Base-by-base conservation (phyloP, 352 stramenopile genomes). In the Pythium apleroticum region DNA sequence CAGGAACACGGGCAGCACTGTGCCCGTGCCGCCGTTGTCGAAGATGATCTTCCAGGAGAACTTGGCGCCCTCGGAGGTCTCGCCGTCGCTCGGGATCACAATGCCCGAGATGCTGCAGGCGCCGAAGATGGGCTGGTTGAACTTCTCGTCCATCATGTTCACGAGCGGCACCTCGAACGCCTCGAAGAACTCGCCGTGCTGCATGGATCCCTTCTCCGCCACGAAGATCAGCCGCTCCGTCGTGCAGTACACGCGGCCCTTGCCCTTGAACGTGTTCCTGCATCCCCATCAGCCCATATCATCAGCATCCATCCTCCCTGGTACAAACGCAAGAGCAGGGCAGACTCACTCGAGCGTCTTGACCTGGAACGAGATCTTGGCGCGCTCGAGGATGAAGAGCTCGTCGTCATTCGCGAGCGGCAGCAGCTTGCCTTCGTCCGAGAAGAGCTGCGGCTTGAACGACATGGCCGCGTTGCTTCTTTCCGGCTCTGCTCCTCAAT, bases 91-190 rank as follows among this genome's bases (percentile, higher is more conserved):
- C 68, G 74, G 58, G 22, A 76, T 64, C 35, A 92, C 84, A 57
- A 91, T 63, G 1, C 88, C 88, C 17, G 82, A 90, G 59, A 96
- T 84, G 69, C 91, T 96, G 59, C 90, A 95, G 22, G 88, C 84
- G 14, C 88, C 88, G 54, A 96, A 96, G 59, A 96, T 95, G 35
- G 88, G 88, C 64, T 96, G 88, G 64, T 96, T 96, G 56, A 96
- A 96, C 64, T 95, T 96, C 53, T 96, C 86, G 33, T 92, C 78
- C 22, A 77, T 81, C 75, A 96, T 92, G n/a, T 82, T 76, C 20
- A 69, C 63, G 15, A 96, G 73, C 27, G 84, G 86, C 12, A 96
- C 81, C 72, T 95, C 84, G 57, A 92, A 91, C 17, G 83, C 75
- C 53, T 91, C 73, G 45, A 93, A 93, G 76, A 80, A 78, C 39